Conservation (phyloP, 2,329 filamentous ascomycete genomes). For the Exophiala dermatitidis region DNA sequence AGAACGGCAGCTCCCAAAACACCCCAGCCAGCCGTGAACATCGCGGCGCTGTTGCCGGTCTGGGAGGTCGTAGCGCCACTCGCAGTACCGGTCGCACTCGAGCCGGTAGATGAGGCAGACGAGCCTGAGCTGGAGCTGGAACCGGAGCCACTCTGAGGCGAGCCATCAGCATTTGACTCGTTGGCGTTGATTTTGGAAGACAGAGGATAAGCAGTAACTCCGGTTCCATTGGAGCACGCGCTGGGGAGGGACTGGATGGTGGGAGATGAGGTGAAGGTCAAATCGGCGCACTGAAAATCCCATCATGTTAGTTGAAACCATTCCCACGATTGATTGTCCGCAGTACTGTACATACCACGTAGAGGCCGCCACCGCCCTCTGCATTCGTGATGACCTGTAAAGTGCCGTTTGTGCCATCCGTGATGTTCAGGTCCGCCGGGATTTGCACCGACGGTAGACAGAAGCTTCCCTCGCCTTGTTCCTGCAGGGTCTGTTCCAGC, state of each 20-base stretch:
- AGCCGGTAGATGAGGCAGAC: slow-evolving; percentile 7
- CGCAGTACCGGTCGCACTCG: slow-evolving; percentile 7
- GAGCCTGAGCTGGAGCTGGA: slow-evolving; percentile 1
- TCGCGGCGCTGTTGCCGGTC: slow-evolving; percentile 30
- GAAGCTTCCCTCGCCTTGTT: slow-evolving; percentile 56
- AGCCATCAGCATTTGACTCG: slow-evolving; percentile 33
- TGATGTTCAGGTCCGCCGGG: slow-evolving; percentile 34
- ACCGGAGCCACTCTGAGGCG: slow-evolving; percentile 28
- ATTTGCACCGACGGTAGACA: slow-evolving; percentile 53
- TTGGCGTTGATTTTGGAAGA: slow-evolving; percentile 45
- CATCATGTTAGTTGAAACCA: slow-evolving; percentile 48
- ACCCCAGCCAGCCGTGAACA: slow-evolving; percentile 35
- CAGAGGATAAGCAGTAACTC: slow-evolving; percentile 44
- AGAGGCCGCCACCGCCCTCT: slow-evolving; percentile 53
- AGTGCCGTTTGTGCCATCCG: slow-evolving; percentile 56
- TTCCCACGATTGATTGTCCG: no score
- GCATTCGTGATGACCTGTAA: slow-evolving; percentile 64
- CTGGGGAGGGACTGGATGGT: slow-evolving; percentile 30
- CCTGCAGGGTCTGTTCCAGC: slow-evolving; percentile 54
- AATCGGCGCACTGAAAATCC: slow-evolving; percentile 10
- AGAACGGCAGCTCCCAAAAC: slow-evolving; percentile 32
- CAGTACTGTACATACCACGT: slow-evolving; percentile 57
- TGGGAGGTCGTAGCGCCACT: slow-evolving; percentile 1
- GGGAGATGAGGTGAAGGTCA: slow-evolving; percentile 10
- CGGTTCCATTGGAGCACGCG: slow-evolving; percentile 53